Base-by-base conservation (phyloP, 1,284 basidiomycete species). In the Malassezia brasiliensis region DNA sequence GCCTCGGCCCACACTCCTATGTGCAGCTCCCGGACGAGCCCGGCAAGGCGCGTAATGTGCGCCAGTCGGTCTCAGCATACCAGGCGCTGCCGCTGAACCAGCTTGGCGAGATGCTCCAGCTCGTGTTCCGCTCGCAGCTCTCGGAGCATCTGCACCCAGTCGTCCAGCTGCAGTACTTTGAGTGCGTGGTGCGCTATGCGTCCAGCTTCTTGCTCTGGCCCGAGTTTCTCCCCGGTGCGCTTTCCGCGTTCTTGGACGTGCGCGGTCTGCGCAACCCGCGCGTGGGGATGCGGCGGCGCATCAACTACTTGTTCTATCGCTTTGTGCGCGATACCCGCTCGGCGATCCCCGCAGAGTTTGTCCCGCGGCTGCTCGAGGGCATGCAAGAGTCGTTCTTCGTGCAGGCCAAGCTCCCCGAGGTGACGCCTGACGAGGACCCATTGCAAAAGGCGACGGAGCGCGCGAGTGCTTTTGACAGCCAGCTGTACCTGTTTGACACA, bases 401-500 rank as follows among this genome's bases (percentile, higher is more conserved):
- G 45, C 68, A 72, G 5, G 78, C 79, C 22, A 69, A 75, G 30
- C 65, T 80, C 3, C 77, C 78, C 1, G 60, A 79, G 79, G 60
- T 81, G 81, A 28, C 82, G 82, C 67, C 77, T 0, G 78, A 79
- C 20, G 80, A 87, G 45, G 79, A 80, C 48, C 62, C 78, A 15
- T 69, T 96, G 22, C 77, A 82, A 19, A 93, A 94, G 74, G 88
- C 88, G 0, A 82, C 88, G 30, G 83, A 82, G 36, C 81, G 82
- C 59, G 80, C 86, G 2, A 80, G 81, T 62, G 76, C 82, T 52
- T 94, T 96, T 74, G 87, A 93, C 68, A 84, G 89, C 32, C 94
- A 99, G 76, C 79, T 96, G 10, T 91, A 98, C 73, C 81, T 99
- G 9, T 98, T 90, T 74, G 96, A 99, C 77, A 85, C 89, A 0